Base-by-base conservation (phyloP, 2,329 filamentous ascomycete genomes). In the Alternaria alternata region DNA sequence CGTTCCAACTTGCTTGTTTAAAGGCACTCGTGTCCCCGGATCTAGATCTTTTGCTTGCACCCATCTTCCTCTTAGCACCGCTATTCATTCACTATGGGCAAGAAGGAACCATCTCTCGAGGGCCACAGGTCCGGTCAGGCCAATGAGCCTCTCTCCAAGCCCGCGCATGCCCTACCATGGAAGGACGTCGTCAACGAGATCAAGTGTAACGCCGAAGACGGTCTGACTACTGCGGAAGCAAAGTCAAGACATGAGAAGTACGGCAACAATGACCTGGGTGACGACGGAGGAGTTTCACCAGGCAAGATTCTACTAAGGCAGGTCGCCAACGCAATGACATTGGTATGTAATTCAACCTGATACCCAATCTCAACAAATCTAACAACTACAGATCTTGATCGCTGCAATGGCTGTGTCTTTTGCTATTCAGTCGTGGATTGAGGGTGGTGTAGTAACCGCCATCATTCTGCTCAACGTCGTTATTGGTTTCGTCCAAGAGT, bases 261-360 rank as follows among this genome's bases (percentile, higher is more conserved):
- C 72, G 89, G 89, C 54, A 83, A 78, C 36, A 93, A 93, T 80
- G 89, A 92, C 74, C 83, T 94, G 34, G 87, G 93, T 44, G 86
- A 92, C 14, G 89, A 86, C 49, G 88, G 86, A 43, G 87, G 87
- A 42, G 88, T 94, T 51, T 86, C 74, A 85, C 89, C 91, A 83
- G 90, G 84, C 70, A 94, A 90, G 72, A 91, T 93, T 51, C 80
- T 94, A 51, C 81, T 90, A 58, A 89, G 90, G 70, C 91, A 93
- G 75, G 78, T 92, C 20, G 87, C 89, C 75, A 93, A 93, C 82
- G 90, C 91, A 58, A 93, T 93, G 91, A 91, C 91, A 68, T 77
- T 91, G 75, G 89, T 89, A 75, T 71, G 65, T 65, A 9, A 12
- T 16, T 22, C 18, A 18, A 46, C 7, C 18, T 36, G 8, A 3